These are phyloP conservation scores for Coemansia sp. DNA, from an alignment of 192 early-diverging fungal species.

Conservation along the genomic window DNA sequence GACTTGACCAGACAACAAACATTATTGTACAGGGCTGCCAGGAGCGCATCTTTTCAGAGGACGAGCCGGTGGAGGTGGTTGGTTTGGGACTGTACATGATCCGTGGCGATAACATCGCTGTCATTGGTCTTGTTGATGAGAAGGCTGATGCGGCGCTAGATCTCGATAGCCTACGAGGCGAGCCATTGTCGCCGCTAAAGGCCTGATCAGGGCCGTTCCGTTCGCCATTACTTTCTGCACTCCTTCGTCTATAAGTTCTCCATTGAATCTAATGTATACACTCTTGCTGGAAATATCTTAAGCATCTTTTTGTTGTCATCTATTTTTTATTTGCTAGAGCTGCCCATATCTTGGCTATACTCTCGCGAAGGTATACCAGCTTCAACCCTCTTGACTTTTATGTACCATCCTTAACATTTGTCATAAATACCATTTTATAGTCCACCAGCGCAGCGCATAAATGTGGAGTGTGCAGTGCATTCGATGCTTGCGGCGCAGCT, in stretches of 20 bases:
- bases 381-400: no score
- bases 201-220: constrained; percentile 5
- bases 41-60: constrained; percentile 53
- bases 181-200: constrained; percentile 24
- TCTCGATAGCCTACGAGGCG: constrained; percentile 16
- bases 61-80: constrained; percentile 52
- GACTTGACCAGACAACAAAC: constrained; percentile 54
- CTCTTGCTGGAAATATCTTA: background rate
- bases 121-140: constrained; percentile 47
- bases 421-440: no score
- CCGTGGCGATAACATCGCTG: constrained; percentile 52
- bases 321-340: background rate
- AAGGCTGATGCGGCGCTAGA: constrained; percentile 29
- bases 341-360: no score
- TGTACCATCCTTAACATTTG: no score
- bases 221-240: background rate
- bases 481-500: background rate
- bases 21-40: constrained; percentile 50
- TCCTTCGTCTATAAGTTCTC: background rate
- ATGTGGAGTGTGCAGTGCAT: constrained; percentile 1
- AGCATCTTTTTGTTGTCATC: background rate
- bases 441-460: background rate
- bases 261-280: no score
- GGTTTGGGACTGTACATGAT: constrained; percentile 53
- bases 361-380: no score